Conservation (phyloP, 2,329 filamentous ascomycete species). For the Graphium sp. region DNA sequence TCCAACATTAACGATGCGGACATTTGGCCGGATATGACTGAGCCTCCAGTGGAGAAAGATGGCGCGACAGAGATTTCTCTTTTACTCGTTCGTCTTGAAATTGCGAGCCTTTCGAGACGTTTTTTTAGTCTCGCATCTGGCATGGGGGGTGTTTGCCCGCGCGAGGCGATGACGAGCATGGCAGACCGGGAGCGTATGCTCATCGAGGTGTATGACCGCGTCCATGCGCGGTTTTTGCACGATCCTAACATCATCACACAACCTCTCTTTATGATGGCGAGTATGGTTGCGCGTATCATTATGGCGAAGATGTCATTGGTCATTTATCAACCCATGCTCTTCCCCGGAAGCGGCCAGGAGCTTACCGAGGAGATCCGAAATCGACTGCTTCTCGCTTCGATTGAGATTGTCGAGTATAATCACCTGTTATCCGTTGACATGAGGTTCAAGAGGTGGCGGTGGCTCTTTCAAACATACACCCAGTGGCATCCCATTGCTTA, state of each 20-base stretch:
- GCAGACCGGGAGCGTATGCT: conserved; percentile 25
- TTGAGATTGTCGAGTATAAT: conserved; percentile 58
- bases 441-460: conserved; percentile 25
- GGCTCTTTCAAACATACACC: conserved; percentile 32
- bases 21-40: conserved; percentile 25
- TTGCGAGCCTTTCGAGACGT: conserved; percentile 21
- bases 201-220: conserved; percentile 30
- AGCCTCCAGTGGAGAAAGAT: conserved; percentile 25
- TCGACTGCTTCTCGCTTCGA: conserved; percentile 52
- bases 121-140: conserved; percentile 16
- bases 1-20: conserved; percentile 32
- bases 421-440: conserved; percentile 46
- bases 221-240: conserved; percentile 36
- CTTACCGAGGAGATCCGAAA: conserved; percentile 47
- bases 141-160: conserved; percentile 13
- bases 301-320: conserved; percentile 66
- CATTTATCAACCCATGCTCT: conserved; percentile 57
- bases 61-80: conserved; percentile 36
- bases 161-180: conserved; percentile 12
- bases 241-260: conserved; percentile 29
- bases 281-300: conserved; percentile 52
- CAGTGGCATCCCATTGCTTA: conserved; percentile 35
- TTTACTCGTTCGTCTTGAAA: conserved; percentile 31
- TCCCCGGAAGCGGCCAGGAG: conserved; percentile 34
- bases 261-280: conserved; percentile 49